Percentiles rank a stretch among this genome's conserved stretches.
Conservation (phyloP, 768 basidiomycete species). For the Candolleomyces efflorescens region DNA sequence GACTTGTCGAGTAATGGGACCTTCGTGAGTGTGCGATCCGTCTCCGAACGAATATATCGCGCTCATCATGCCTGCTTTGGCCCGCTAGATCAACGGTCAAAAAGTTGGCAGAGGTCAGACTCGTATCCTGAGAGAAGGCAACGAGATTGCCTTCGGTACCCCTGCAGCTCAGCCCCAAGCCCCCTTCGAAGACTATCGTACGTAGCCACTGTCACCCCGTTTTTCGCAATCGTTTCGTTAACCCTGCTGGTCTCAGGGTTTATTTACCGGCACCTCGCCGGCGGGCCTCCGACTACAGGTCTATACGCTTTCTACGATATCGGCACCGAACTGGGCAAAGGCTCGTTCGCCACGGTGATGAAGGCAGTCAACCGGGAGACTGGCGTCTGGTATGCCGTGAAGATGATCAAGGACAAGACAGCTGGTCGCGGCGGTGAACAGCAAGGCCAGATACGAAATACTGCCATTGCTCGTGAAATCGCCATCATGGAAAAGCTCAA, state of each 20-base stretch:
- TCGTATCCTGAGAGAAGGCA: constrained; percentile 67
- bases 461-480: constrained; percentile 64
- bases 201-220: constrained; percentile 21
- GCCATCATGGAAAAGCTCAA: constrained; percentile 70
- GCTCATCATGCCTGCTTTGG: not conserved
- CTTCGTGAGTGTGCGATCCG: constrained; percentile 39
- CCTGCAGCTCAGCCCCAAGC: constrained; percentile 37
- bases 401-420: constrained; percentile 68
- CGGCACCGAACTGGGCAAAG: constrained; percentile 73
- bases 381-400: constrained; percentile 80
- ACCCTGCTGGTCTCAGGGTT: constrained; percentile 42
- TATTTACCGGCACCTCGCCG: constrained; percentile 64
- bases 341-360: constrained; percentile 88
- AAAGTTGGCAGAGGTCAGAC: constrained; percentile 56
- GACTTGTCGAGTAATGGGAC: constrained; percentile 75
- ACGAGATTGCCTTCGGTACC: constrained; percentile 84
- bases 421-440: constrained; percentile 10
- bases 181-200: constrained; percentile 70
- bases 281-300: constrained; percentile 43
- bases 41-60: not conserved
- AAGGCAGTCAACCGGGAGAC: constrained; percentile 71
- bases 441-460: constrained; percentile 19
- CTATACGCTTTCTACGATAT: constrained; percentile 67
- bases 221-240: not conserved
- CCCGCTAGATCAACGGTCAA: constrained; percentile 57